Evolutionary conservation across 2,329 filamentous ascomycete species (phyloP).

Genomic region (Penicillium decumbens): DNA sequence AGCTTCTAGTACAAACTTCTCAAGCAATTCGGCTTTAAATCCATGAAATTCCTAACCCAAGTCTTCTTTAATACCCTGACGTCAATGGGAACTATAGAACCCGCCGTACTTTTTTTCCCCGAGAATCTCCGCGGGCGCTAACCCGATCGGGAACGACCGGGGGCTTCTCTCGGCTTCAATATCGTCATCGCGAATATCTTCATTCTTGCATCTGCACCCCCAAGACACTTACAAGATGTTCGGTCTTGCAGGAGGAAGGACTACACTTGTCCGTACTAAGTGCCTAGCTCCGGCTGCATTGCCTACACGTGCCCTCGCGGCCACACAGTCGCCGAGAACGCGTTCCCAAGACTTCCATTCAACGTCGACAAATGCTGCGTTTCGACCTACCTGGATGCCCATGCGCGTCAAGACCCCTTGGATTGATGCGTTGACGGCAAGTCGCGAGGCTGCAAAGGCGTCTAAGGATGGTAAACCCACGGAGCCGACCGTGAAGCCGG

Average conservation of each 20-base stretch:
- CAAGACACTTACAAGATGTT: constrained; percentile 10
- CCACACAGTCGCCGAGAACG: constrained; percentile 10
- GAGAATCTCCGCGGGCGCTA: constrained; percentile 25
- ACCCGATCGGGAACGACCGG: constrained; percentile 15
- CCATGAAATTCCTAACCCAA: background rate
- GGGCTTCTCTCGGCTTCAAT: constrained; percentile 10
- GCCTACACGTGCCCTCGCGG: constrained; percentile 11
- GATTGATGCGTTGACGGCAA: constrained; percentile 59
- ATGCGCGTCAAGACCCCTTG: constrained; percentile 63
- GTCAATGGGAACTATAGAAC: background rate
- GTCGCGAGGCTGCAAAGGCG: constrained; percentile 39
- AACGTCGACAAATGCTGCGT: constrained; percentile 24
- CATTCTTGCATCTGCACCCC: background rate
- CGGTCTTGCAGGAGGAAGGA: constrained; percentile 19
- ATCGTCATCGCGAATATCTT: constrained; percentile 11
- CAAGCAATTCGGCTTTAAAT: background rate
- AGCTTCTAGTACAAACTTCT: background rate
- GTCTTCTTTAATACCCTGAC: background rate
- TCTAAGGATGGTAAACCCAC: constrained; percentile 14
- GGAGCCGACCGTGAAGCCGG: constrained; percentile 43
- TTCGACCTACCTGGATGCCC: constrained; percentile 45
- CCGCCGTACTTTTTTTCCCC: constrained; percentile 12
- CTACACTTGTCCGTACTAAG: constrained; percentile 19
- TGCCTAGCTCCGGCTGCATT: constrained; percentile 10
- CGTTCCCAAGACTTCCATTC: constrained; percentile 26